Evolutionary conservation across 768 basidiomycete genomes (phyloP).

Genomic region (Pulveroboletus ravenelii): DNA sequence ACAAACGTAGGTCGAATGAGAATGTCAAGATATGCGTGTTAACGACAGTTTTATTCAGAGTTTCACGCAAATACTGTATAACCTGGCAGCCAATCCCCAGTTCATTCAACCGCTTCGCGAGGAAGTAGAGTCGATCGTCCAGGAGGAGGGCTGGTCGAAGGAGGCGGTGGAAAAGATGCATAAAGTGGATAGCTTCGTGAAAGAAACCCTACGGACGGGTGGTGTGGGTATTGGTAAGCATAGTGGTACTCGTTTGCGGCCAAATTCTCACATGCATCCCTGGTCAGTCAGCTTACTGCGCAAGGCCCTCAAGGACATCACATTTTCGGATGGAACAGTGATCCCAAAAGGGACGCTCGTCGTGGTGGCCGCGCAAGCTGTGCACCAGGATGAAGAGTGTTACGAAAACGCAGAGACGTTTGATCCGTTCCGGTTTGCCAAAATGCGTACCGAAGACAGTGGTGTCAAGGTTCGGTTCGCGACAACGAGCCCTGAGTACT

Average conservation of each 20-base stretch:
- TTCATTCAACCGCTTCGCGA: slow-evolving; percentile 15
- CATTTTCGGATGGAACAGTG: slow-evolving; percentile 35
- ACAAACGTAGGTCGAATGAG: slow-evolving; percentile 3
- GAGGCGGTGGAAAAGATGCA: slow-evolving; percentile 12
- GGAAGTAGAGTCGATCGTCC: slow-evolving; percentile 10
- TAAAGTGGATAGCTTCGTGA: slow-evolving; percentile 19
- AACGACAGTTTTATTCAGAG: background rate
- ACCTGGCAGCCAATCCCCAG: slow-evolving; percentile 11
- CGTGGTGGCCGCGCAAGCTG: slow-evolving; percentile 16
- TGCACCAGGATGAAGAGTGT: slow-evolving; percentile 18
- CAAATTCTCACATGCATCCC: too few species aligned
- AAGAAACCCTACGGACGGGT: slow-evolving; percentile 24
- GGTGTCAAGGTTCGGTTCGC: slow-evolving; percentile 31
- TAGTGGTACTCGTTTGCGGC: too few species aligned
- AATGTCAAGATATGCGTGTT: background rate
- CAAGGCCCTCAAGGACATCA: slow-evolving; percentile 12
- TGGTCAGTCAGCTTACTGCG: background rate
- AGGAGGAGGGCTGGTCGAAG: slow-evolving; percentile 18
- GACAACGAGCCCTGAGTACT: slow-evolving; percentile 28
- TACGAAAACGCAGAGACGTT: slow-evolving; percentile 32
- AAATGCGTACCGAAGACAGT: slow-evolving; percentile 29
- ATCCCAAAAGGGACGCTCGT: slow-evolving; percentile 32
- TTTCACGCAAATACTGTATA: slow-evolving; percentile 10
- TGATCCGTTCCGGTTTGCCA: slow-evolving; percentile 36
- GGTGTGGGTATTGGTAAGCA: slow-evolving; percentile 26